Evolutionary conservation across 352 stramenopile genomes (phyloP).

Genomic region (Pelagophyceae sp.): DNA sequence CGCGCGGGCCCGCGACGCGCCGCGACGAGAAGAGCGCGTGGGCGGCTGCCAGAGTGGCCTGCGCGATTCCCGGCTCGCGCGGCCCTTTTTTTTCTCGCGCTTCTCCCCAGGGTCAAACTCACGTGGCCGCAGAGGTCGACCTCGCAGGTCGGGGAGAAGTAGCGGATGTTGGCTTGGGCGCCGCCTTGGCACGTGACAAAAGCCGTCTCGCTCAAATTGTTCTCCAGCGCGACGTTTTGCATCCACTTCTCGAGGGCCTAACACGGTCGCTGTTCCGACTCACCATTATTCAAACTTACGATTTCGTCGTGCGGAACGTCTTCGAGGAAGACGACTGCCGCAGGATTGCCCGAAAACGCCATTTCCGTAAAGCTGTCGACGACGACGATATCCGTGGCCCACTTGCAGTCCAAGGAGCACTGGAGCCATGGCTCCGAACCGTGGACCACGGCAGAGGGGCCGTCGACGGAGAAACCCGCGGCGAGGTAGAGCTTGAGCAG

Average conservation of each 20-base stretch:
- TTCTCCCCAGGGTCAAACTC: not conserved
- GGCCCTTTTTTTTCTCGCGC: not conserved
- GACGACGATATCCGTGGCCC: not conserved
- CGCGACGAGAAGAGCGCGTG: slow-evolving; percentile 54
- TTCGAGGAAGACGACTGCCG: slow-evolving; percentile 66
- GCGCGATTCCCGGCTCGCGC: not conserved
- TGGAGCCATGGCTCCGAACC: slow-evolving; percentile 71
- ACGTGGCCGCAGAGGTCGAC: slow-evolving; percentile 77
- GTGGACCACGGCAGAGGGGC: slow-evolving; percentile 60
- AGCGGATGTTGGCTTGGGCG: slow-evolving; percentile 22
- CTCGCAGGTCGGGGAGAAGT: slow-evolving; percentile 47
- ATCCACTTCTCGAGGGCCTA: slow-evolving; percentile 41
- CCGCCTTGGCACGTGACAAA: slow-evolving; percentile 46
- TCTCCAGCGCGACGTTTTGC: slow-evolving; percentile 68
- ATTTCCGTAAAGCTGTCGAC: slow-evolving; percentile 53
- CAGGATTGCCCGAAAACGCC: slow-evolving; percentile 73
- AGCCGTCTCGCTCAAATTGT: slow-evolving; percentile 81
- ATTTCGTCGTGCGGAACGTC: slow-evolving; percentile 28
- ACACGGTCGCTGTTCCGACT: too few relatives aligned
- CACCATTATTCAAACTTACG: too few relatives aligned
- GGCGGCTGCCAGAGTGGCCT: slow-evolving; percentile 64
- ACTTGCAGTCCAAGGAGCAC: slow-evolving; percentile 6
- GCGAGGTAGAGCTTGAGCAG: slow-evolving; percentile 69
- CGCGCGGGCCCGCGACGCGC: not conserved
- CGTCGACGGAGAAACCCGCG: slow-evolving; percentile 61